Base-by-base conservation (phyloP, 768 basidiomycete genomes). In the Phylloporus sp. region DNA sequence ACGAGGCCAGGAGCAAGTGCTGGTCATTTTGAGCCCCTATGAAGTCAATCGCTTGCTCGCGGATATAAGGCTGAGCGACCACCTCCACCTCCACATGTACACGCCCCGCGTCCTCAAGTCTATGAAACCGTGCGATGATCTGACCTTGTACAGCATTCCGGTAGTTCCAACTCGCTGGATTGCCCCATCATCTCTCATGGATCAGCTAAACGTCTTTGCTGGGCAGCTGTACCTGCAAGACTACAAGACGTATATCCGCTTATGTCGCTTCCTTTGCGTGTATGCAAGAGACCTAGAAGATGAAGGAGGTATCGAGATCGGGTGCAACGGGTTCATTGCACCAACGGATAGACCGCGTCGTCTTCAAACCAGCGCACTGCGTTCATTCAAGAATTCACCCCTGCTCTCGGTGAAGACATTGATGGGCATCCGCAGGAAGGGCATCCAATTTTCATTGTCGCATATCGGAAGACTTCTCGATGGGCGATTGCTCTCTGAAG, bases 381-480 rank as follows among this genome's bases (percentile, higher is more conserved):
- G 10, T 5, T 6, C 6, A 29, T 15, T 34, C 32, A 7, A 8
- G 32, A 7, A 9, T 15, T 5, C 32, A 15, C 32, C 15, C 11
- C 6, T 29, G 15, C 13, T 54, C 20, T 60, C 64, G 34, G 41
- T 66, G 26, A 49, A 44, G 45, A 50, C 32, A 2, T 38, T 63
- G 31, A 49, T 64, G 23, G 39, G 42, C 6, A 51, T 69, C 35
- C 66, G 73, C 26, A 64, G 74, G 52, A 77, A 73, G 47, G 73
- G 73, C 8, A 62, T 70, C 58, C 53, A 60, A 13, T 77, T 65
- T 55, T 34, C 52, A n/a, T 39, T 52, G 39, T 75, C 74, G 12
- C 73, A 76, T 47, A 56, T 75, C 51, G 74, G 75, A 6, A 71
- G 71, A 48, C 61, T 75, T n/a, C 45, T 75, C 38, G 49, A 65